Evolutionary conservation across 192 early-diverging fungal genomes (phyloP).

Genomic region (Backusella tarrabulga): DNA sequence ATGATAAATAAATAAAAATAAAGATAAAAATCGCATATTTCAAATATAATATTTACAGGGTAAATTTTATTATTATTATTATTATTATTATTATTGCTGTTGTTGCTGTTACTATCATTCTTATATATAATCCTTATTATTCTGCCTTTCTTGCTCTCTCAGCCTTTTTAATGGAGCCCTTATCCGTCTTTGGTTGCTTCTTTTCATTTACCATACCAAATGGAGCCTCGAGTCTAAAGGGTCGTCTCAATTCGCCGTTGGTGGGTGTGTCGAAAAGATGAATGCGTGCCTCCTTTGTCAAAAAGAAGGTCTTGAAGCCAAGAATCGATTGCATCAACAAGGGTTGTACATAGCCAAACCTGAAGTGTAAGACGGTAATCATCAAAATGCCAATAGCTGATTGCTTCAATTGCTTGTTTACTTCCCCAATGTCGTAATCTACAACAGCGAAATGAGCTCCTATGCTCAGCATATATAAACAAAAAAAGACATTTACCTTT

Average conservation of each 20-base stretch:
- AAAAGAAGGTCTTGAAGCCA: slow-evolving; percentile 67
- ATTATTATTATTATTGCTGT: too few species aligned
- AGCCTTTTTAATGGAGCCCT: slow-evolving; percentile 55
- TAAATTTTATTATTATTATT: too few species aligned
- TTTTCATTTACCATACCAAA: slow-evolving; percentile 55
- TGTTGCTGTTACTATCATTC: too few species aligned
- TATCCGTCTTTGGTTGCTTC: slow-evolving; percentile 45
- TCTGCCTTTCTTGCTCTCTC: slow-evolving; percentile 44
- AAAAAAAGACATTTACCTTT: slow-evolving; percentile 11
- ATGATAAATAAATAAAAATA: neutral
- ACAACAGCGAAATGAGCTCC: slow-evolving; percentile 23
- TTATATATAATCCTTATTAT: slow-evolving; percentile 14
- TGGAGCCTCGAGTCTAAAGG: slow-evolving; percentile 77
- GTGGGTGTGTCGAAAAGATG: slow-evolving; percentile 74
- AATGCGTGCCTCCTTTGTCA: slow-evolving; percentile 75
- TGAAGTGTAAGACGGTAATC: slow-evolving; percentile 80
- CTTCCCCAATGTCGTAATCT: slow-evolving; percentile 77
- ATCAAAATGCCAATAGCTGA: slow-evolving; percentile 67
- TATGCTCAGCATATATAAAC: too few species aligned
- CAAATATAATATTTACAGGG: too few species aligned
- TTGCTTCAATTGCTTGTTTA: slow-evolving; percentile 68
- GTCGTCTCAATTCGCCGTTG: slow-evolving; percentile 75
- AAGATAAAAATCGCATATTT: too few species aligned
- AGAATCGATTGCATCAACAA: slow-evolving; percentile 85
- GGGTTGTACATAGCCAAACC: slow-evolving; percentile 87